Conservation (phyloP, 768 basidiomycete species). For the Russula virescens region DNA sequence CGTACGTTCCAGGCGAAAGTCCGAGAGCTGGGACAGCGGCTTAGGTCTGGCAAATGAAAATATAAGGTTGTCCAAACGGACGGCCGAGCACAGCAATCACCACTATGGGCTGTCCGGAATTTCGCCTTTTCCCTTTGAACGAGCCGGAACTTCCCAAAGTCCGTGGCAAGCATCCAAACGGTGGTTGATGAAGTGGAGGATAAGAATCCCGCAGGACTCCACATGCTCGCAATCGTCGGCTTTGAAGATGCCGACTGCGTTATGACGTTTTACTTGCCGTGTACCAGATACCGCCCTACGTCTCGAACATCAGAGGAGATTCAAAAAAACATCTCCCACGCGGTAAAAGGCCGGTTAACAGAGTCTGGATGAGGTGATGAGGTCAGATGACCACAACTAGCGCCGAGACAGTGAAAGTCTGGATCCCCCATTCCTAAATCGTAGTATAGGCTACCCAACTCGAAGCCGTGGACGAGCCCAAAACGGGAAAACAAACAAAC, state of each 20-base stretch:
- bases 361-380: background rate
- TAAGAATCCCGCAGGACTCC: slow-evolving; percentile 6
- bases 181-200: background rate
- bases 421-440: background rate
- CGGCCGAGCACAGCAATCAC: background rate
- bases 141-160: slow-evolving; percentile 2
- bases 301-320: slow-evolving; percentile 18
- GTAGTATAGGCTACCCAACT: background rate
- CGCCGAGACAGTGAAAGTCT: slow-evolving; percentile 1
- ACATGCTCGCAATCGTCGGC: background rate
- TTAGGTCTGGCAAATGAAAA: too few relatives aligned
- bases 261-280: slow-evolving; percentile 15
- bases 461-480: background rate
- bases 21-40: too few relatives aligned
- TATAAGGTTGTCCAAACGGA: too few relatives aligned
- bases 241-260: background rate
- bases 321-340: slow-evolving; percentile 15
- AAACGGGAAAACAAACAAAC: background rate
- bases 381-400: slow-evolving; percentile 17
- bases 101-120: background rate
- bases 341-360: slow-evolving; percentile 2
- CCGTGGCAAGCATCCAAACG: background rate
- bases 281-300: background rate
- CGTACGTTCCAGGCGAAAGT: too few relatives aligned
- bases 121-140: background rate